These are phyloP conservation scores for Suhomyces vadensis DNA, from an alignment of 805 yeast species.

Conservation along the genomic window DNA sequence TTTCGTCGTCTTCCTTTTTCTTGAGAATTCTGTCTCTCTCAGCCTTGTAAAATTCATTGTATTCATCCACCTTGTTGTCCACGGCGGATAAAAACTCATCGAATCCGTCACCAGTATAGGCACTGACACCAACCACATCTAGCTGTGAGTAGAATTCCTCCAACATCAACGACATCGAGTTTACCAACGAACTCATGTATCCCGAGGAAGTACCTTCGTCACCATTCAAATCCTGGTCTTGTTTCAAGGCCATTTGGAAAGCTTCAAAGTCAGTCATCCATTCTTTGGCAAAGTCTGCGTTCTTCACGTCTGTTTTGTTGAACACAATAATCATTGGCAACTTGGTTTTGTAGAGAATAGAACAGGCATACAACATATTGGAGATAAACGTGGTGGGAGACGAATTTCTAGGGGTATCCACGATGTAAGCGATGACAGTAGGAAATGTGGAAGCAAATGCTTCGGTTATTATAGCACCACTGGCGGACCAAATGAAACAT, in stretches of 20 bases:
- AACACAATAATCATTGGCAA: slow-evolving; percentile 96
- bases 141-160: slow-evolving; percentile 94
- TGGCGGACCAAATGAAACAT: slow-evolving; percentile 97
- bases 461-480: slow-evolving; percentile 95
- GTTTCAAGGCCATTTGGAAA: slow-evolving; percentile 76
- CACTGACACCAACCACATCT: slow-evolving; percentile 90
- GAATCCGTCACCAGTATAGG: slow-evolving; percentile 92
- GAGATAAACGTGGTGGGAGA: slow-evolving; percentile 97
- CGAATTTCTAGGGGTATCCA: slow-evolving; percentile 93
- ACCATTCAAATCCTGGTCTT: slow-evolving; percentile 66
- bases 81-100: slow-evolving; percentile 87
- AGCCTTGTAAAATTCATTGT: slow-evolving; percentile 73
- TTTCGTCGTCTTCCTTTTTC: slow-evolving; percentile 75
- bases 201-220: slow-evolving; percentile 68
- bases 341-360: slow-evolving; percentile 92
- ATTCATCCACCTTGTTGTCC: slow-evolving; percentile 85
- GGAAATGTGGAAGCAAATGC: slow-evolving; percentile 96
- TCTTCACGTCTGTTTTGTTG: slow-evolving; percentile 88
- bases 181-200: slow-evolving; percentile 90
- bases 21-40: slow-evolving; percentile 82
- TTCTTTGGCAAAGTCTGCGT: slow-evolving; percentile 83
- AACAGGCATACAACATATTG: slow-evolving; percentile 97
- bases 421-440: slow-evolving; percentile 91
- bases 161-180: slow-evolving; percentile 92
- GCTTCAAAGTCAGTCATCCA: slow-evolving; percentile 98